These are phyloP conservation scores for Stagonosporopsis rhizophila DNA, from an alignment of 2,329 filamentous ascomycete species.

Conservation along the genomic window DNA sequence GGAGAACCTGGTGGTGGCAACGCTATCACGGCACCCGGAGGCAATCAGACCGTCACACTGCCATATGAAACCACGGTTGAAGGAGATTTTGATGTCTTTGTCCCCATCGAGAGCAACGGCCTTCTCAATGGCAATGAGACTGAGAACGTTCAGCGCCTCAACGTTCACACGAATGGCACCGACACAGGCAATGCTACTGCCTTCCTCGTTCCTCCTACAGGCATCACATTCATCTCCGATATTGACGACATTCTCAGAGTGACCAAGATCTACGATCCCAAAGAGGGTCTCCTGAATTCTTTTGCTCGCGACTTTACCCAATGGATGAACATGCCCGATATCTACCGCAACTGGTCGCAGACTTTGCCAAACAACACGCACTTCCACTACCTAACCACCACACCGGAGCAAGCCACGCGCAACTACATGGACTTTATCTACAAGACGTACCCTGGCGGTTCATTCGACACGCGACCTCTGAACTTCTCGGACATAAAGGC, in stretches of 20 bases:
- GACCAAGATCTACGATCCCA: slow-evolving; percentile 80
- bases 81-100: slow-evolving; percentile 77
- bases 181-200: slow-evolving; percentile 75
- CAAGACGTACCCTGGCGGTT: slow-evolving; percentile 76
- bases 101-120: slow-evolving; percentile 64
- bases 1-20: slow-evolving; percentile 58
- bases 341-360: slow-evolving; percentile 78
- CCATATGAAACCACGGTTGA: slow-evolving; percentile 70
- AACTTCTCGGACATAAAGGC: slow-evolving; percentile 80
- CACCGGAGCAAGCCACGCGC: slow-evolving; percentile 77
- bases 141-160: slow-evolving; percentile 69
- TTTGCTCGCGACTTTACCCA: slow-evolving; percentile 74
- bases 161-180: slow-evolving; percentile 71
- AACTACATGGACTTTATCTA: slow-evolving; percentile 84
- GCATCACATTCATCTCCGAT: slow-evolving; percentile 76
- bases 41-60: slow-evolving; percentile 67
- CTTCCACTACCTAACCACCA: slow-evolving; percentile 84
- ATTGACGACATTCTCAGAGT: slow-evolving; percentile 83
- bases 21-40: slow-evolving; percentile 62
- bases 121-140: slow-evolving; percentile 71
- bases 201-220: slow-evolving; percentile 74
- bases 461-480: slow-evolving; percentile 75
- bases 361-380: slow-evolving; percentile 69
- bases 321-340: slow-evolving; percentile 82
- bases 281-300: slow-evolving; percentile 76